Conservation (phyloP, 1,284 basidiomycete genomes). For the Heterobasidion parviporum region DNA sequence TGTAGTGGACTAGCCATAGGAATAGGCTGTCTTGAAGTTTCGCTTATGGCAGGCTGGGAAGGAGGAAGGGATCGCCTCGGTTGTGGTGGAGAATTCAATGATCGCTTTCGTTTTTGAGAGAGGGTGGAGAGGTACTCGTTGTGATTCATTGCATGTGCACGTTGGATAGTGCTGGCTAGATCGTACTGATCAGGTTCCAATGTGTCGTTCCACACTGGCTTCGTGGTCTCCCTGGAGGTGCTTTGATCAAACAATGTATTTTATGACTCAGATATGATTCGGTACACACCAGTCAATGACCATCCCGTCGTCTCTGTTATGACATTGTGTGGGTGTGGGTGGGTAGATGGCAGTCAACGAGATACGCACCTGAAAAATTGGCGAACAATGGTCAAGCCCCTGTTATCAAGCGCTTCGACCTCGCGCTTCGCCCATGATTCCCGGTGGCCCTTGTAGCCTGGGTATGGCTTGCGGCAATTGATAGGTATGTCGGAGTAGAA, state of each 20-base stretch:
- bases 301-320: slow-evolving; percentile 20
- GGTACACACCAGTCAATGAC: slow-evolving; percentile 22
- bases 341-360: background rate
- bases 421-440: slow-evolving; percentile 12
- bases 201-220: slow-evolving; percentile 16
- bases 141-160: background rate
- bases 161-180: slow-evolving; percentile 4
- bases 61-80: background rate
- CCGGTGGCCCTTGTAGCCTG: slow-evolving; percentile 13
- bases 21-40: no score
- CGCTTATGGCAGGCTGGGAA: background rate
- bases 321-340: background rate
- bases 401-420: slow-evolving; percentile 11
- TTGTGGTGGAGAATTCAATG: background rate
- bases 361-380: slow-evolving; percentile 16
- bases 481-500: slow-evolving; percentile 17
- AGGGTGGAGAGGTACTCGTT: slow-evolving; percentile 1
- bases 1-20: background rate
- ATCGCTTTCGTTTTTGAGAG: background rate
- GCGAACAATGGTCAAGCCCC: slow-evolving; percentile 12
- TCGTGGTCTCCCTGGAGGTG: slow-evolving; percentile 12
- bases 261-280: background rate
- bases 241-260: background rate
- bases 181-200: slow-evolving; percentile 7
- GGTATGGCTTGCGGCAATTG: slow-evolving; percentile 11